phyloP scores from a whole-genome alignment of 768 basidiomycete species.

The Agrocybe pediades region DNA sequence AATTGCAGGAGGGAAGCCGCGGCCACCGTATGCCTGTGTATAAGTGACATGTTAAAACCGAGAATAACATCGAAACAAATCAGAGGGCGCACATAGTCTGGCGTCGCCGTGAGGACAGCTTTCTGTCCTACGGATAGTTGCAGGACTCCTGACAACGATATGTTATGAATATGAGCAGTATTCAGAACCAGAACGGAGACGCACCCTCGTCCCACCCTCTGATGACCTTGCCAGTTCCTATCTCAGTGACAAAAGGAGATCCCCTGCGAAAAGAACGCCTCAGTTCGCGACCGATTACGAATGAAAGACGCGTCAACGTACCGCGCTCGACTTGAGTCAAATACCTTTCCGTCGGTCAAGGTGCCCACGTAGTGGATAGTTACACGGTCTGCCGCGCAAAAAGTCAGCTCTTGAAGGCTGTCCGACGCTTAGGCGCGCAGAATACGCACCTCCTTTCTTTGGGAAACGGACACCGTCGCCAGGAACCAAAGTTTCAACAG shows the following conservation, averaged over 20 bases:
- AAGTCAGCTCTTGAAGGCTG: conserved; percentile 14
- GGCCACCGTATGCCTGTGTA: conserved; percentile 68
- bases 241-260: conserved; percentile 64
- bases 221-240: conserved; percentile 84
- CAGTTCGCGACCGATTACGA: background rate
- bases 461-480: conserved; percentile 73
- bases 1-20: conserved; percentile 81
- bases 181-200: conserved; percentile 12
- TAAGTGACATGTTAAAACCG: conserved; percentile 4
- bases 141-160: conserved; percentile 59
- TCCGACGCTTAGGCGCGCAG: conserved; percentile 12
- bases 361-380: conserved; percentile 82
- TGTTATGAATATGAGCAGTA: background rate
- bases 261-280: conserved; percentile 40
- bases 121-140: conserved; percentile 78
- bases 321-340: conserved; percentile 83
- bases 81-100: conserved; percentile 70
- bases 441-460: conserved; percentile 63
- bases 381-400: conserved; percentile 56
- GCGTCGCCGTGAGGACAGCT: conserved; percentile 61
- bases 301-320: conserved; percentile 31
- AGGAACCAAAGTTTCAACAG: conserved; percentile 52
- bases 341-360: conserved; percentile 58
- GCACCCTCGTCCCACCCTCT: conserved; percentile 90
- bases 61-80: conserved; percentile 2